Base-by-base conservation (phyloP, 345 rosid genomes). In the Lumnitzera littorea region DNA sequence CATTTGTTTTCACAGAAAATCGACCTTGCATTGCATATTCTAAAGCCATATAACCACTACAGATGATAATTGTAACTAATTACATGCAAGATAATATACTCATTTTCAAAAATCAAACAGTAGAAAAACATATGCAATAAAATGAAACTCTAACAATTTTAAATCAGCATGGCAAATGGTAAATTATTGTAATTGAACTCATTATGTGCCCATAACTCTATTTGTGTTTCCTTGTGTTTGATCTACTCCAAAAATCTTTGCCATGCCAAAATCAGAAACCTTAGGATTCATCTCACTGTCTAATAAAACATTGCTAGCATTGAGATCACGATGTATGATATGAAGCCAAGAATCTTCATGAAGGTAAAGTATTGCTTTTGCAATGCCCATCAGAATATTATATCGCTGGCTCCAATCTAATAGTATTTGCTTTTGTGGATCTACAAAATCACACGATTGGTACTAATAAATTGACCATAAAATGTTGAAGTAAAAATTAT, bases 21-120 rank as follows among this genome's bases (percentile, higher is more conserved):
- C 23, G 67, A 2, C 78, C 76, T 1, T 64, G 68, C 27, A 14
- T 25, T 43, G 69, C 71, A 50, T 66, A 78, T 24, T 78, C 79
- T 0, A 76, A 76, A 59, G 79, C 76, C 74, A 69, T 74, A 50
- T 78, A 78, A n/a, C 76, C 82, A 14, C 82, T 78, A 61, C 60
- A 61, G 20, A 14, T 48, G 7, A 36, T 9, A 36, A 4, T 36
- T 1, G 43, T 36, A 36, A 36, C 7, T 2, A 27, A 36, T 36
- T 36, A 36, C 10, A 9, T 36, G 7, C 10, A 36, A 36, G 9
- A 5, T 7, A 36, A 5, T 4, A 9, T 36, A 36, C 43, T 5
- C 1, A 36, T 5, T 36, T 36, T 36, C 7, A 36, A 9, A 36
- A 9, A 36, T 36, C 11, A 36, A 36, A 36, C 9, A 36, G 7